Conservation (phyloP, 139 green algal genomes). For the Trebouxia sp. region DNA sequence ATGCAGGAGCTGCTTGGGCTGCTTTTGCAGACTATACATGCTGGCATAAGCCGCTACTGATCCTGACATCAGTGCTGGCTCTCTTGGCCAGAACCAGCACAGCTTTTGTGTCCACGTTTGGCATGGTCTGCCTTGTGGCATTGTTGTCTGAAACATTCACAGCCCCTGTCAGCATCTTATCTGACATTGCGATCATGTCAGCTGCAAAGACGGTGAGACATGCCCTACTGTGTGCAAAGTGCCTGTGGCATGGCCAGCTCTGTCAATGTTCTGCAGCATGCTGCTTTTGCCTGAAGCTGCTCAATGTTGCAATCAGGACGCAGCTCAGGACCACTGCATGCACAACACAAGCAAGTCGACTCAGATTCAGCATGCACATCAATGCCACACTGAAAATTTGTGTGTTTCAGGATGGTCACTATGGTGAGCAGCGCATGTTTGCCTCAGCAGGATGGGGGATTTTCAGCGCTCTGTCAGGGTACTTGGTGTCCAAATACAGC, state of each 20-base stretch:
- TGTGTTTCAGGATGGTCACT: slow-evolving; percentile 36
- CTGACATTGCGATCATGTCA: slow-evolving; percentile 39
- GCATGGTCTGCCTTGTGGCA: neutral
- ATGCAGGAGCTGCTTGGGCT: slow-evolving; percentile 24
- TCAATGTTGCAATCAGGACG: too few relatives aligned
- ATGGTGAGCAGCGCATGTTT: slow-evolving; percentile 47
- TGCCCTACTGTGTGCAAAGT: neutral
- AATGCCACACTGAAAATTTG: neutral
- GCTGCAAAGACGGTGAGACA: slow-evolving; percentile 34
- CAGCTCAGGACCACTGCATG: neutral
- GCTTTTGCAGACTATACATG: slow-evolving; percentile 31
- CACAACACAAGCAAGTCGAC: neutral
- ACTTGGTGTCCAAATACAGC: slow-evolving; percentile 31
- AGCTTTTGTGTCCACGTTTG: slow-evolving; percentile 7
- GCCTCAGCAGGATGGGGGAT: slow-evolving; percentile 39
- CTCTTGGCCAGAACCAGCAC: neutral
- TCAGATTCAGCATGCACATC: neutral
- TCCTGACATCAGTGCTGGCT: slow-evolving; percentile 30
- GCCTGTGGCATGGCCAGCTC: neutral
- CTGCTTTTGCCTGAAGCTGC: neutral
- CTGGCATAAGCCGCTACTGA: slow-evolving; percentile 29
- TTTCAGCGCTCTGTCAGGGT: slow-evolving; percentile 22
- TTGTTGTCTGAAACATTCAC: slow-evolving; percentile 32
- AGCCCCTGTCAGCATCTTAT: slow-evolving; percentile 30
- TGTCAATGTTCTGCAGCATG: neutral